phyloP scores from a whole-genome alignment of 257 asterid species.

The Gentiana straminea region DNA sequence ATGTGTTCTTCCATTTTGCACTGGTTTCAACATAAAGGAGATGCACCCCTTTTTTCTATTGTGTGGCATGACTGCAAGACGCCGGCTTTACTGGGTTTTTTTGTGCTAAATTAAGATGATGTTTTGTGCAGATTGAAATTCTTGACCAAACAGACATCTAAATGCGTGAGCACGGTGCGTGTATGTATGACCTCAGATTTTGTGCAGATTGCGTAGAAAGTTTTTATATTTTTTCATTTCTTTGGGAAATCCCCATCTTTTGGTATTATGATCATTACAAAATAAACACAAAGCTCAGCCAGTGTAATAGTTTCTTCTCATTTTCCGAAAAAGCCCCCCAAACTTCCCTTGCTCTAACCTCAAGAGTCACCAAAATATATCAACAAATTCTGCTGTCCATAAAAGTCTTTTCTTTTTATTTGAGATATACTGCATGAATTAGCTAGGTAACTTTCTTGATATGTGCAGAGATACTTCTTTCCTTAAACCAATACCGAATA shows the following conservation, averaged over 20 bases:
- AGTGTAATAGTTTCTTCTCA: too few species aligned
- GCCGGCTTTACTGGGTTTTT: not conserved
- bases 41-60: not conserved
- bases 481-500: conserved; percentile 25
- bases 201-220: not conserved
- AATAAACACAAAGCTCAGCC: too few species aligned
- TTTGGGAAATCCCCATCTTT: too few species aligned
- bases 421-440: not conserved
- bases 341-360: too few species aligned
- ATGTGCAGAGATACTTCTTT: conserved; percentile 14
- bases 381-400: not conserved
- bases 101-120: not conserved
- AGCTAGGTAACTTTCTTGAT: conserved; percentile 4
- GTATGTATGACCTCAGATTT: not conserved
- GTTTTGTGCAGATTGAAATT: not conserved
- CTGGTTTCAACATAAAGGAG: not conserved
- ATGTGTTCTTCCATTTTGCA: conserved; percentile 8
- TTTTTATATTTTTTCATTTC: too few species aligned
- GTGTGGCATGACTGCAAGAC: not conserved
- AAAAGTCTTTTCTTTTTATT: too few species aligned
- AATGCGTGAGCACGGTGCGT: not conserved
- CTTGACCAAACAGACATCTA: not conserved
- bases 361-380: too few species aligned
- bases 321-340: too few species aligned
- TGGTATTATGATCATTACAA: too few species aligned